These are phyloP conservation scores for Strigomonas culicis DNA, from an alignment of 208 protist species.

Conservation along the genomic window DNA sequence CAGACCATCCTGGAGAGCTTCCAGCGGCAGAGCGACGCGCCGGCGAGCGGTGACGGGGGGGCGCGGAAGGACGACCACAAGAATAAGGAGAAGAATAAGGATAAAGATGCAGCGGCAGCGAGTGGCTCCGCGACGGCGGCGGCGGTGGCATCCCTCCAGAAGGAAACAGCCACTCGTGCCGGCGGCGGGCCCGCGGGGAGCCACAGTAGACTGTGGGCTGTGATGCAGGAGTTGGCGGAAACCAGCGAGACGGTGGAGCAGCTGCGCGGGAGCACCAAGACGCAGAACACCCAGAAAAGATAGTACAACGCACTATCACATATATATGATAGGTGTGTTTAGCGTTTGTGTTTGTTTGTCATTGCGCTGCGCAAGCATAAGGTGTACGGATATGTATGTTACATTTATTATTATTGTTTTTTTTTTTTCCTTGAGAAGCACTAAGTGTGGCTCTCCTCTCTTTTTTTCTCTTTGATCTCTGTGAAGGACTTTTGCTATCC, in stretches of 20 bases:
- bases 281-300: conserved; percentile 1
- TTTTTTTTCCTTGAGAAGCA: neutral
- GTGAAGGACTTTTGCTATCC: conserved; percentile 4
- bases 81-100: conserved; percentile 1
- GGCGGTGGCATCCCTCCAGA: neutral
- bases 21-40: neutral
- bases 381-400: neutral
- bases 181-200: neutral
- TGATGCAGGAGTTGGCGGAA: conserved; percentile 23
- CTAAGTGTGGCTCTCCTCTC: neutral
- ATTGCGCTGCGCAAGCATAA: neutral
- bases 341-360: neutral
- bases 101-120: neutral
- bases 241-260: conserved; percentile 57
- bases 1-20: conserved; percentile 17
- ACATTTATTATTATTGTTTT: neutral
- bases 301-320: neutral
- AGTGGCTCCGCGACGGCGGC: neutral
- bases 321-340: conserved; percentile 5
- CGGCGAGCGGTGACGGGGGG: neutral
- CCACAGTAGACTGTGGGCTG: conserved; percentile 11
- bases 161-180: neutral
- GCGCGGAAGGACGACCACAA: neutral
- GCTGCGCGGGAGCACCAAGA: conserved; percentile 59
- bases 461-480: neutral